These are phyloP conservation scores for Colletotrichum salicis DNA, from an alignment of 2,329 filamentous ascomycete genomes.

Conservation along the genomic window DNA sequence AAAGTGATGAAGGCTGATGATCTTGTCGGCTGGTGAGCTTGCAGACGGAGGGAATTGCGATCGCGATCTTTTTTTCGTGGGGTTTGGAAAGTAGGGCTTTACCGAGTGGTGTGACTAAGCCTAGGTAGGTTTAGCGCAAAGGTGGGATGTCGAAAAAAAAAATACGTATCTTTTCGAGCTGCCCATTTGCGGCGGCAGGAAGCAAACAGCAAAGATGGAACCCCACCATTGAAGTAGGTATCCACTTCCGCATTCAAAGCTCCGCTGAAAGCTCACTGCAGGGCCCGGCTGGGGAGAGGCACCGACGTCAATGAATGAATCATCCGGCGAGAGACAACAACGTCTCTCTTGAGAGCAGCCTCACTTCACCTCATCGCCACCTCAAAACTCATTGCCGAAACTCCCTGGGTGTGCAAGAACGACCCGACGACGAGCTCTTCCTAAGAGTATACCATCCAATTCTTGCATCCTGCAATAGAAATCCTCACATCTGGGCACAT, in stretches of 20 bases:
- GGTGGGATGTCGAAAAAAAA: background rate
- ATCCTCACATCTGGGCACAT: background rate
- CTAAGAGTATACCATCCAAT: background rate
- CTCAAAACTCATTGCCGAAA: background rate
- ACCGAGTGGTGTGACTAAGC: background rate
- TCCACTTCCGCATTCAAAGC: constrained; percentile 20
- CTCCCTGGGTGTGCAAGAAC: background rate
- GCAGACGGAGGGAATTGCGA: background rate
- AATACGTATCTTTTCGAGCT: background rate
- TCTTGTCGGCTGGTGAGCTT: constrained; percentile 37
- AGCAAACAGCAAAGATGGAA: background rate
- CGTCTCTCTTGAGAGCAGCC: background rate
- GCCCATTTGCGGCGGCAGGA: background rate
- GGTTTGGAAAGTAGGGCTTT: constrained; percentile 36
- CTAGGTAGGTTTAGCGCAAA: background rate
- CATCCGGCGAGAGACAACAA: constrained; percentile 49
- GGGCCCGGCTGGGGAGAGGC: constrained; percentile 9
- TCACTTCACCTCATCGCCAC: background rate
- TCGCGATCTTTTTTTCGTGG: constrained; percentile 39
- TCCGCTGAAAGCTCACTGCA: constrained; percentile 18
- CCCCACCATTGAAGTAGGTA: background rate
- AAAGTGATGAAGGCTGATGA: constrained; percentile 77
- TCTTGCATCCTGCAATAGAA: background rate
- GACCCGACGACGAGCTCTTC: background rate
- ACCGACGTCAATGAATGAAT: constrained; percentile 48